Percentiles rank a stretch among this genome's conserved stretches.
phyloP scores from a whole-genome alignment of 495 filamentous ascomycete species.

The Neurospora discreta region DNA sequence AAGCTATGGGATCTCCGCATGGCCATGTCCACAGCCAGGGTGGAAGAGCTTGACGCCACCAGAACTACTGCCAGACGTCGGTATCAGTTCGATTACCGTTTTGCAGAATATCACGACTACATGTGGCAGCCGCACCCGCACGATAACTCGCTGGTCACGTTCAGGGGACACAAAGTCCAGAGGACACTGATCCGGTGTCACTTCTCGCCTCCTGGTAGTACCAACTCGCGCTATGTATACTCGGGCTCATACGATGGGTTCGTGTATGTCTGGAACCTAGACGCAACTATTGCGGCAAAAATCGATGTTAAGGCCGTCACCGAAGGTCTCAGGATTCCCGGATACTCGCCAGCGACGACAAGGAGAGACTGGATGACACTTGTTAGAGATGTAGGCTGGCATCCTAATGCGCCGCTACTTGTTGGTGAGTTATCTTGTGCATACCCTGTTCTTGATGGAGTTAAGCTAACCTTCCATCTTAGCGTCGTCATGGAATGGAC shows the following conservation, averaged over 20 bases:
- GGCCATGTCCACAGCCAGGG: conserved; percentile 62
- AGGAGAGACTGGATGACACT: conserved; percentile 57
- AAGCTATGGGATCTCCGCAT: conserved; percentile 91
- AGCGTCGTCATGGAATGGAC: conserved; percentile 77
- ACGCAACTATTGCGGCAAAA: conserved; percentile 72
- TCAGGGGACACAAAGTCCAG: conserved; percentile 76
- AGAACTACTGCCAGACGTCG: conserved; percentile 35
- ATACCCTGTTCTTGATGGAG: not conserved
- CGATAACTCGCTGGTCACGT: conserved; percentile 89
- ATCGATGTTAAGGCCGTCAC: conserved; percentile 70
- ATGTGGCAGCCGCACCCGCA: conserved; percentile 65
- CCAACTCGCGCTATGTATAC: conserved; percentile 88
- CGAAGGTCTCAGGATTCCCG: conserved; percentile 1
- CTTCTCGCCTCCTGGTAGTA: conserved; percentile 83
- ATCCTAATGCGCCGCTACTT: conserved; percentile 78
- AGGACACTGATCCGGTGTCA: conserved; percentile 90
- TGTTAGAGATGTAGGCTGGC: conserved; percentile 91
- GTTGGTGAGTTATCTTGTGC: conserved; percentile 50
- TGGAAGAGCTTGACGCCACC: conserved; percentile 35
- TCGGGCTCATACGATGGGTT: conserved; percentile 78
- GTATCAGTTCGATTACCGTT: conserved; percentile 80
- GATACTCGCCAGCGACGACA: not conserved
- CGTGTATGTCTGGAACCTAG: conserved; percentile 87
- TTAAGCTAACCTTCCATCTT: not conserved
- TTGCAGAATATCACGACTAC: conserved; percentile 54